Base-by-base conservation (phyloP, 192 early-diverging fungal genomes). In the Mortierella hygrophila region DNA sequence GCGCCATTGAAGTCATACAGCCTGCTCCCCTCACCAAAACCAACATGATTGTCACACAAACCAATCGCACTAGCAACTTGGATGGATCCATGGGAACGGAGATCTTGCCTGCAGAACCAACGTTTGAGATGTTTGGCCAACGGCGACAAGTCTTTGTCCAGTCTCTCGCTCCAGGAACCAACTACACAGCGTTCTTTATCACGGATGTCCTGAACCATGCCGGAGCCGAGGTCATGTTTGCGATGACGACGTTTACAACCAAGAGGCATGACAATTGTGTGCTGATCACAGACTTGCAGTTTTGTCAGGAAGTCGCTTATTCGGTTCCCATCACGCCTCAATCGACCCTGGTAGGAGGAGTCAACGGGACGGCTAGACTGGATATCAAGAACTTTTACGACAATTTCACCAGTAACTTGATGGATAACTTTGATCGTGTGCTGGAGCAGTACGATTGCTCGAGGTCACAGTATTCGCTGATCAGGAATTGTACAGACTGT, bases 401-500 rank as follows among this genome's bases (percentile, higher is more conserved):
- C 74, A 55, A 89, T 16, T 80, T 90, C 18, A 86, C 90, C 0
- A 44, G 74, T 5, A 68, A 70, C 18, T 42, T 79, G 42, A 91
- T 87, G 79, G 73, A 90, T 54, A 91, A 89, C n/a, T 93, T 92
- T 81, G 75, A 72, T 0, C 79, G 81, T 15, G 89, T 91, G 8
- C 44, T 93, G 18, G 76, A 41, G 1, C 91, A 92, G 70, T 93
- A 89, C 77, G 88, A 91, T 68, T 93, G 92, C 72, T 52, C 90
- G 3, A 79, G 77, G 6, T 88, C 92, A 1, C 82, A 89, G 54
- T 93, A 92, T 68, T 93, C 92, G 6, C 84, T 93, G 54, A 88
- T 92, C 23, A 87, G 90, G 23, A 91, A 90, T 52, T 93, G 92
- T 68, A 84, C 77, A 35, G 92, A 93, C 74, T 93, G 92, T 78